Evolutionary conservation across 108 stramenopile species (phyloP).

Genomic region (Nannochloropsis oceanica): DNA sequence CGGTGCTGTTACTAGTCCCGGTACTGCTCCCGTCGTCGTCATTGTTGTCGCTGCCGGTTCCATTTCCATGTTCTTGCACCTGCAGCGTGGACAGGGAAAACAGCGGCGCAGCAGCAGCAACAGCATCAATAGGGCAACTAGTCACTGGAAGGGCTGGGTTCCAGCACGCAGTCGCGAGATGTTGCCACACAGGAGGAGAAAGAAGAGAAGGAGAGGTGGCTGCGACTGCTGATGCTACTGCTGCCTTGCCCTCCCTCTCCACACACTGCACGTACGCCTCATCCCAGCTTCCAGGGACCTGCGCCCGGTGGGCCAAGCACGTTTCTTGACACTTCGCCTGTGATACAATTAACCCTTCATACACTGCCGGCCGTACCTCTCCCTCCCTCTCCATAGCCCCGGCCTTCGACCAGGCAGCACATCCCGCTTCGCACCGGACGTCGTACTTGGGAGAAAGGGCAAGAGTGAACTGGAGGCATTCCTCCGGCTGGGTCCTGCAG

Average conservation of each 20-base stretch:
- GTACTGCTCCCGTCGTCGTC: neutral
- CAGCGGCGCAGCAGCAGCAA: too few relatives aligned
- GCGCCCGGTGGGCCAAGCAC: neutral
- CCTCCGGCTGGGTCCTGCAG: constrained; percentile 17
- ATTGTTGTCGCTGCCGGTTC: too few relatives aligned
- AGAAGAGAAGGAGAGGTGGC: too few relatives aligned
- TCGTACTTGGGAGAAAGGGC: neutral
- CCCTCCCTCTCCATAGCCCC: neutral
- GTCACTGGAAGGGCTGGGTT: neutral
- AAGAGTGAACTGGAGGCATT: constrained; percentile 1
- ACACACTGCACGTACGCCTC: neutral
- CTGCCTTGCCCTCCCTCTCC: neutral
- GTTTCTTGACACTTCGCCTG: neutral
- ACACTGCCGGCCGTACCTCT: neutral
- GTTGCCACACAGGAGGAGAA: neutral
- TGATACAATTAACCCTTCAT: neutral
- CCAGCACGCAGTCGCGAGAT: neutral
- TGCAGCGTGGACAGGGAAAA: too few relatives aligned
- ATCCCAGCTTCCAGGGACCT: neutral
- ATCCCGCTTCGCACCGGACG: neutral
- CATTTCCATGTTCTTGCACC: too few relatives aligned
- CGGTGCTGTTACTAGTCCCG: neutral
- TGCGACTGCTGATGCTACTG: too few relatives aligned
- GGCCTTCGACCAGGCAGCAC: neutral
- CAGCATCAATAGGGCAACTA: neutral